Evolutionary conservation across 805 yeast species (phyloP).

Genomic region (Limtongia smithiae): DNA sequence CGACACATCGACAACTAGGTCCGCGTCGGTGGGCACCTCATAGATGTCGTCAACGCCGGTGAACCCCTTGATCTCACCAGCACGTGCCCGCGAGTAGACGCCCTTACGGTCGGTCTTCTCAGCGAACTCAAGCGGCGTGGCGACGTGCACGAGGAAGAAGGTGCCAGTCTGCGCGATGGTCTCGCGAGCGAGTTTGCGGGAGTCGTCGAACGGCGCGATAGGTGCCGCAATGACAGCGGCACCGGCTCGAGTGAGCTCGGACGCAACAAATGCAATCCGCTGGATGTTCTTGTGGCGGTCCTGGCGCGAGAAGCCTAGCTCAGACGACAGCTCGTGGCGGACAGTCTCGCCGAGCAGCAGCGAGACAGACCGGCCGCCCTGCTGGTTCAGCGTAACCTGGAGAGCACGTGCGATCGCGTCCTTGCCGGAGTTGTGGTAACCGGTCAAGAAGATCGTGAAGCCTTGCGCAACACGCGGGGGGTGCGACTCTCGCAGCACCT

Average conservation of each 20-base stretch:
- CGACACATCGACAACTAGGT: slow-evolving; percentile 53
- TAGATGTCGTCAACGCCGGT: slow-evolving; percentile 49
- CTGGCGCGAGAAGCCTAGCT: slow-evolving; percentile 41
- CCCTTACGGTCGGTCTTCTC: slow-evolving; percentile 51
- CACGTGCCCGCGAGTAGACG: slow-evolving; percentile 45
- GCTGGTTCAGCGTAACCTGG: slow-evolving; percentile 85
- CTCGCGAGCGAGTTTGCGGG: slow-evolving; percentile 45
- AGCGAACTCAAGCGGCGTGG: slow-evolving; percentile 47
- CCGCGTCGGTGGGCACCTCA: slow-evolving; percentile 51
- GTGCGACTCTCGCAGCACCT: slow-evolving; percentile 82
- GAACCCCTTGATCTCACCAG: slow-evolving; percentile 47
- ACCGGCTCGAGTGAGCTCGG: slow-evolving; percentile 83
- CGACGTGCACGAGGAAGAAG: slow-evolving; percentile 51
- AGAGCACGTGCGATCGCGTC: slow-evolving; percentile 75
- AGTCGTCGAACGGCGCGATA: slow-evolving; percentile 45
- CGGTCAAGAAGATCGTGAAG: slow-evolving; percentile 67
- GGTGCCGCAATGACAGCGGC: slow-evolving; percentile 79
- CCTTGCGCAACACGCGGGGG: slow-evolving; percentile 92
- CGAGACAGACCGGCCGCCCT: slow-evolving; percentile 78
- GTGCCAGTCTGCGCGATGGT: slow-evolving; percentile 49
- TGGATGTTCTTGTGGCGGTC: slow-evolving; percentile 43
- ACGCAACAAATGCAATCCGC: slow-evolving; percentile 59
- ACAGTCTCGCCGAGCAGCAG: slow-evolving; percentile 49
- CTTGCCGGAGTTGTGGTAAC: slow-evolving; percentile 56
- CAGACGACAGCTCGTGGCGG: slow-evolving; percentile 41